Percentiles rank a stretch among this genome's conserved stretches.
phyloP scores from a whole-genome alignment of 768 basidiomycete genomes.

The Clathrus columnatus region DNA sequence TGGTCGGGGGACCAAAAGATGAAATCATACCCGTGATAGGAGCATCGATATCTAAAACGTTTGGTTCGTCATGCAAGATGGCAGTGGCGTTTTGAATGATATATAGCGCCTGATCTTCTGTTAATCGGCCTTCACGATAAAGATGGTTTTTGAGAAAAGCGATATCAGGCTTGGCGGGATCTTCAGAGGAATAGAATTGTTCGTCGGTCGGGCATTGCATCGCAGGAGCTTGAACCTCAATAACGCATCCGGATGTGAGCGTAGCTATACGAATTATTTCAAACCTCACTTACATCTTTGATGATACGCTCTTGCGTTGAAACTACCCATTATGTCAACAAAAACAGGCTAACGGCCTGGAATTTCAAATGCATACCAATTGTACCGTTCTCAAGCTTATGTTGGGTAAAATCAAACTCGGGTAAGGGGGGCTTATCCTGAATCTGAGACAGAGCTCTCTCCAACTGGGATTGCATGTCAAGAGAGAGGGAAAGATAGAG shows the following conservation, averaged over 20 bases:
- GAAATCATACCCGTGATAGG: constrained; percentile 80
- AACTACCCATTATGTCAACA: constrained; percentile 34
- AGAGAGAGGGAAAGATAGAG: not conserved
- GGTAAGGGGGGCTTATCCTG: constrained; percentile 36
- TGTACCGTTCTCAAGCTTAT: constrained; percentile 87
- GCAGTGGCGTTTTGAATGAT: constrained; percentile 87
- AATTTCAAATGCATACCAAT: not conserved
- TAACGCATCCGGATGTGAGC: not conserved
- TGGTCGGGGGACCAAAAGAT: constrained; percentile 19
- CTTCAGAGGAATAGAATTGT: constrained; percentile 84
- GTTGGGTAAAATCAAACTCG: constrained; percentile 84
- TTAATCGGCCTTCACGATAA: constrained; percentile 89
- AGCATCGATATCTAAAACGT: constrained; percentile 89
- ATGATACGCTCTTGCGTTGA: constrained; percentile 93
- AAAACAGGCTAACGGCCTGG: not conserved
- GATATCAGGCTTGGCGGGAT: constrained; percentile 86
- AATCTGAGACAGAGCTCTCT: constrained; percentile 20
- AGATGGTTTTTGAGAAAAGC: constrained; percentile 99
- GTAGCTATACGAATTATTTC: not conserved
- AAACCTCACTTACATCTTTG: constrained; percentile 66
- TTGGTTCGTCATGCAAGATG: constrained; percentile 74
- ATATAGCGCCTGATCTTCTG: constrained; percentile 91
- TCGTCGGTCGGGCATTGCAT: constrained; percentile 86
- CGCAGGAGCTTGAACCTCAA: constrained; percentile 94
- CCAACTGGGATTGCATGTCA: constrained; percentile 14